phyloP scores from a whole-genome alignment of 345 rosid genomes.

The Eucalyptus polybractea region DNA sequence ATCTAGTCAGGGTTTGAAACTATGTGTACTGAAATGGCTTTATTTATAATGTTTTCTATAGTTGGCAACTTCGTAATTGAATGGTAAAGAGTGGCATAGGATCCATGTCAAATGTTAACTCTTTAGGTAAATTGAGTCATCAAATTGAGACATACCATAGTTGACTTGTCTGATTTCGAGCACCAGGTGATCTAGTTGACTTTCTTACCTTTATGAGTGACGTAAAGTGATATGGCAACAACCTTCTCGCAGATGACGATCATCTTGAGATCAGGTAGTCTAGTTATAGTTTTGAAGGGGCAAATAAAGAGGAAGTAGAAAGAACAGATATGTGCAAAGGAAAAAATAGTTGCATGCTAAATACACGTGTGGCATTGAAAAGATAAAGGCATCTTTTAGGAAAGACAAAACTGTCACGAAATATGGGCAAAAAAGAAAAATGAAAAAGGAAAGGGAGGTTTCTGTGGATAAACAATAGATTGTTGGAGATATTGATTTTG shows the following conservation, averaged over 20 bases:
- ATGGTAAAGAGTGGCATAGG: background rate
- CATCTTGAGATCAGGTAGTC: background rate
- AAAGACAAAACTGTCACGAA: background rate
- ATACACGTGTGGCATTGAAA: background rate
- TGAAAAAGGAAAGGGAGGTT: background rate
- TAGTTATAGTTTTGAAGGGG: background rate
- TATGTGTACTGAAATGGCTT: background rate
- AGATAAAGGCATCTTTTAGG: background rate
- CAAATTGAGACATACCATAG: background rate
- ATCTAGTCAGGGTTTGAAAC: background rate
- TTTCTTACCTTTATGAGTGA: background rate
- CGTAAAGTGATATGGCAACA: background rate
- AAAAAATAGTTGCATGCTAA: background rate
- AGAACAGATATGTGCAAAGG: background rate
- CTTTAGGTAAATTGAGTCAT: background rate
- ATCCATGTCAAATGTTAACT: background rate
- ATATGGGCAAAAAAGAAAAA: background rate
- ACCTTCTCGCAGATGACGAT: background rate
- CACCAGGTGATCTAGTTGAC: background rate
- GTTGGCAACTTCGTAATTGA: background rate
- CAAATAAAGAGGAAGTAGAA: background rate
- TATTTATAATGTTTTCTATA: background rate
- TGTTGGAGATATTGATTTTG: background rate
- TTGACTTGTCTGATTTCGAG: background rate
- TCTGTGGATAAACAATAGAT: background rate